Evolutionary conservation across 257 asterid species (phyloP), one percentile per base, ranked within the genome.

Genomic region (Coffea eugenioides): DNA sequence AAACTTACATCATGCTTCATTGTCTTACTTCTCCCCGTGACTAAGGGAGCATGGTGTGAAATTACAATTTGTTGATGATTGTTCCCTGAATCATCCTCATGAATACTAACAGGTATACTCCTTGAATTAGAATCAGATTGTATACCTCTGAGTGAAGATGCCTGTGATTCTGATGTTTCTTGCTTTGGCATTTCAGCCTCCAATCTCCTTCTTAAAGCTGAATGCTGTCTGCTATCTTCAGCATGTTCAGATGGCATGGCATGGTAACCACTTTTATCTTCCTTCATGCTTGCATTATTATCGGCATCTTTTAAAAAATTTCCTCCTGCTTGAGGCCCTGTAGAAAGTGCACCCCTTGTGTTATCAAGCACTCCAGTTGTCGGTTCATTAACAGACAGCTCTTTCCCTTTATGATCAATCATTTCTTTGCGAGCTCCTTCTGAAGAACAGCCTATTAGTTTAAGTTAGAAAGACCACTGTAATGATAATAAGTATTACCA

Each of bases 351-450:
- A 66, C 74, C 91, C 77, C 90, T 89, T 74, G 87, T 80, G 81
- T 82, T 82, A 77, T 87, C 94, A 25, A 84, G 86, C 77, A 86
- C 88, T 82, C 90, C 94, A 84, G 88, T 77, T 48, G 90, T 86
- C 70, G 87, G 84, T 52, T 93, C 97, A 80, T 83, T 84, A 80
- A 80, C 81, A 75, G 90, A 82, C 81, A 89, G 97, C 67, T 95
- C 99, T 85, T 88, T 92, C 84, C 91, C 96, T 86, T 85, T 95
- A 80, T 83, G 94, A 80, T 95, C 97, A 79, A 85, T 84, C 77
- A 84, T 90, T 77, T 95, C 98, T 86, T 91, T 88, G 76, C 83
- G 94, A 74, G 86, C 77, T 77, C 91, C 96, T 83, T 96, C 99
- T 96, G 91, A 83, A 86, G 75, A 80, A 80, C 74, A 81, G 41